Base-by-base conservation (phyloP, 2,329 filamentous ascomycete species). In the Microdochium bolleyi region DNA sequence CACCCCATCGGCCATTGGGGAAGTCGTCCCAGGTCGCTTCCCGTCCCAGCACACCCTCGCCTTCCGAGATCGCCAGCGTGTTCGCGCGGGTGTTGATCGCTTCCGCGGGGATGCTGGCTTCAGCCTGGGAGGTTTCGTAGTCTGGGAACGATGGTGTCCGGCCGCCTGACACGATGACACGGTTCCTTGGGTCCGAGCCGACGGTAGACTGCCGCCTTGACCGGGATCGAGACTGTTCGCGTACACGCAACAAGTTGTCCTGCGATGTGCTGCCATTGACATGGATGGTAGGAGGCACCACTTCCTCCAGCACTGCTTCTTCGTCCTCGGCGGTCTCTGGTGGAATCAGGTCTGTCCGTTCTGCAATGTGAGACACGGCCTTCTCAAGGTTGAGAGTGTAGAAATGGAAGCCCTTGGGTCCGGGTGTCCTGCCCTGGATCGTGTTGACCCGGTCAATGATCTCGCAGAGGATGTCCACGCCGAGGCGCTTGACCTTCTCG, bases 21-120 rank as follows among this genome's bases (percentile, higher is more conserved):
- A 91, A 99, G 65, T 99, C 94, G 63, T 99, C 94, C 94, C 94
- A 99, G 1, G 94, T 99, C 32, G 94, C 94, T 75, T 97, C 92
- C 50, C 94, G 82, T 11, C 92, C 94, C 7, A 96, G 76, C 3
- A 88, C 80, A 24, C 92, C 94, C 63, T 96, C 88, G 5, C 94
- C 92, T 72, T 97, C 92, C 0, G 92, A 96, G 54, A 96, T 96
- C 25, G 92, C 90, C 10, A 97, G 79, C 1, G 90, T 94, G 67
- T 92, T 92, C 53, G 87, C 86, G 51, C 92, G 82, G 21, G 83
- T 84, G 66, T 92, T 92, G 62, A 92, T 77, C 52, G 80, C 82
- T 60, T 84, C 84, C 2, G 81, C 80, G 1, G 84, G 89, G n/a
- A 92, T 73, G 19, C 86, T 88, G 4, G 89, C 90, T 63, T 94